phyloP scores from a whole-genome alignment of 2,329 filamentous ascomycete species.

The Podosphaera xanthii region DNA sequence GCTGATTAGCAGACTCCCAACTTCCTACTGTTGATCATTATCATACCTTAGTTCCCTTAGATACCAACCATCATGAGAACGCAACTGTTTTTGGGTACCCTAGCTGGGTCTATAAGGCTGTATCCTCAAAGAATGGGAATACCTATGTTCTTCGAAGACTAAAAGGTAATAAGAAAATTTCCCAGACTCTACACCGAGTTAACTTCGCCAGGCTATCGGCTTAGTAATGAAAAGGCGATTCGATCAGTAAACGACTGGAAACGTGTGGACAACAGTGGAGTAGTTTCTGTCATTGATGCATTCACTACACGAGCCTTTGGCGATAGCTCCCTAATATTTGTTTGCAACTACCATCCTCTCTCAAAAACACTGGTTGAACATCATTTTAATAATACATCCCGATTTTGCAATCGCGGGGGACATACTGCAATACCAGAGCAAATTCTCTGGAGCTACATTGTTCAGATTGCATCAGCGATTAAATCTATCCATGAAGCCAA shows the following conservation, averaged over 20 bases:
- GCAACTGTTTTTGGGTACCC: conserved; percentile 63
- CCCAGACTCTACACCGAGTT: neutral
- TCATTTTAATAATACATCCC: conserved; percentile 30
- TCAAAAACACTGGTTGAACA: conserved; percentile 76
- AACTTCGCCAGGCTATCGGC: conserved; percentile 39
- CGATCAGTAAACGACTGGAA: conserved; percentile 76
- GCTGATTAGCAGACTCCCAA: conserved; percentile 29
- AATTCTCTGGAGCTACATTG: conserved; percentile 74
- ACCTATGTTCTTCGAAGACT: conserved; percentile 73
- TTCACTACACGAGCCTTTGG: conserved; percentile 88
- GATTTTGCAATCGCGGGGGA: conserved; percentile 19
- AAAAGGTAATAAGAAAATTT: conserved; percentile 31
- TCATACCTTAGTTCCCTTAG: conserved; percentile 76
- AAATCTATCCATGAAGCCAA: conserved; percentile 64
- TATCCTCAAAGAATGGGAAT: conserved; percentile 68
- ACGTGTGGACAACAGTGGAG: conserved; percentile 53
- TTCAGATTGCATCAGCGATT: conserved; percentile 72
- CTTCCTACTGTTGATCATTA: conserved; percentile 69
- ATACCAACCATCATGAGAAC: conserved; percentile 59
- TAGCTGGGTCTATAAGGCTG: conserved; percentile 90
- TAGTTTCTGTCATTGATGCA: conserved; percentile 73
- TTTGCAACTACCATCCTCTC: conserved; percentile 79
- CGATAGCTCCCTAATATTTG: conserved; percentile 83
- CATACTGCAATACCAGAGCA: conserved; percentile 35
- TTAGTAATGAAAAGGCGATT: conserved; percentile 79